A percentile compares a stretch with the other conserved stretches of the same genome.
Conservation (phyloP, 352 stramenopile species). For the Albugo candida region DNA sequence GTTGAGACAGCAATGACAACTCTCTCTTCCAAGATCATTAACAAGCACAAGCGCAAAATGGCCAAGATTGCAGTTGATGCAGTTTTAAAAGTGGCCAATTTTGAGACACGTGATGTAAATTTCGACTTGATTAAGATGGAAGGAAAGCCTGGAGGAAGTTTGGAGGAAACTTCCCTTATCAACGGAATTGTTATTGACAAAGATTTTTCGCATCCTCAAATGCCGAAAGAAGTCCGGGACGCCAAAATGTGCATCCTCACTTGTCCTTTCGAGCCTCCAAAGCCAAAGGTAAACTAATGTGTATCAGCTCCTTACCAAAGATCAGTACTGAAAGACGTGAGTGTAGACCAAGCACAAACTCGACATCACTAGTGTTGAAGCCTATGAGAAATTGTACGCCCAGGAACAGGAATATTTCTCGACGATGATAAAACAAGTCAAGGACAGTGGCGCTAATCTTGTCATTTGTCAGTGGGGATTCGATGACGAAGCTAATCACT, state of each 20-base stretch:
- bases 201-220: slow-evolving; percentile 98
- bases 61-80: slow-evolving; percentile 96
- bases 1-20: slow-evolving; percentile 97
- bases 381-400: slow-evolving; percentile 92
- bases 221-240: slow-evolving; percentile 94
- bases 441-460: slow-evolving; percentile 95
- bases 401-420: slow-evolving; percentile 98
- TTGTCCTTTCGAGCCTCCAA: slow-evolving; percentile 98
- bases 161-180: slow-evolving; percentile 97
- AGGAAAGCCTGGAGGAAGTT: slow-evolving; percentile 91
- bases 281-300: slow-evolving; percentile 79
- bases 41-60: slow-evolving; percentile 98
- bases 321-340: neutral
- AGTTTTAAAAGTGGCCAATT: slow-evolving; percentile 95
- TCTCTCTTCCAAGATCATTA: slow-evolving; percentile 98
- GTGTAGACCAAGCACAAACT: slow-evolving; percentile 96
- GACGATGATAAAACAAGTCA: slow-evolving; percentile 98
- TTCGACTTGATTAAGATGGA: slow-evolving; percentile 99
- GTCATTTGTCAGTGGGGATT: slow-evolving; percentile 99
- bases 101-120: slow-evolving; percentile 98
- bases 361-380: slow-evolving; percentile 96
- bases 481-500: slow-evolving; percentile 98
- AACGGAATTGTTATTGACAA: slow-evolving; percentile 99
- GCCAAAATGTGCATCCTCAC: slow-evolving; percentile 98
- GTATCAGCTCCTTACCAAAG: neutral